Conservation (phyloP, 352 stramenopile genomes). For the Hyaloperonospora arabidopsidis region DNA sequence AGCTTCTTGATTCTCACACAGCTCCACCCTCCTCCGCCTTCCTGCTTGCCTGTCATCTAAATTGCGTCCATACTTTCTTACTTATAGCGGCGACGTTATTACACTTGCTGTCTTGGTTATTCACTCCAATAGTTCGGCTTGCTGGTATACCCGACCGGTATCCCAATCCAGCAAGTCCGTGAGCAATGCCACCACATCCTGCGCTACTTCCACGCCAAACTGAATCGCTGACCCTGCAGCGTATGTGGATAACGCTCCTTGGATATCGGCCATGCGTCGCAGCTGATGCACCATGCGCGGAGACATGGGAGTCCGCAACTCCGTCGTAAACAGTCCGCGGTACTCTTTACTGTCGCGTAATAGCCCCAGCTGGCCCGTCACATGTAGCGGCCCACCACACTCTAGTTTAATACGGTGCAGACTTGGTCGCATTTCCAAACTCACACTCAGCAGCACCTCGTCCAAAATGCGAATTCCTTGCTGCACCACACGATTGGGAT, state of each 20-base stretch:
- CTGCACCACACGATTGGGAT: conserved; percentile 72
- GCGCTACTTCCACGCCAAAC: conserved; percentile 70
- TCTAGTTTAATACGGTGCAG: conserved; percentile 44
- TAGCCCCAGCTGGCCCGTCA: conserved; percentile 59
- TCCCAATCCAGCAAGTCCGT: conserved; percentile 67
- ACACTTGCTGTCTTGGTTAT: conserved; percentile 4
- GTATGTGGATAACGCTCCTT: conserved; percentile 65
- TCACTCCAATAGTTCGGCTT: conserved; percentile 40
- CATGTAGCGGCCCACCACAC: conserved; percentile 30
- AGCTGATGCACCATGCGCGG: conserved; percentile 50
- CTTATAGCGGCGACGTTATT: conserved; percentile 13
- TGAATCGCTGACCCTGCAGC: conserved; percentile 52
- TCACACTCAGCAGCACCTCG: conserved; percentile 71
- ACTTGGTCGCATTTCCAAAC: conserved; percentile 52
- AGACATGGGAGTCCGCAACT: conserved; percentile 41
- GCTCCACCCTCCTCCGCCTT: conserved; percentile 1
- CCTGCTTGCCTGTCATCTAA: conserved; percentile 20
- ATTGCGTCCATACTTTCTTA: conserved; percentile 14
- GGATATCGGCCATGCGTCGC: conserved; percentile 70
- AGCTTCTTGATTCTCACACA: too few relatives aligned
- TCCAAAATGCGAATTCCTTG: conserved; percentile 77
- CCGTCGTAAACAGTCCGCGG: conserved; percentile 47
- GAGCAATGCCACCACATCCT: conserved; percentile 68
- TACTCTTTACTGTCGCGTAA: conserved; percentile 64
- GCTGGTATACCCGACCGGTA: conserved; percentile 30